Percentiles rank a stretch among this genome's conserved stretches.
Conservation (phyloP, 805 yeast genomes). For the Schwanniomyces polymorphus region DNA sequence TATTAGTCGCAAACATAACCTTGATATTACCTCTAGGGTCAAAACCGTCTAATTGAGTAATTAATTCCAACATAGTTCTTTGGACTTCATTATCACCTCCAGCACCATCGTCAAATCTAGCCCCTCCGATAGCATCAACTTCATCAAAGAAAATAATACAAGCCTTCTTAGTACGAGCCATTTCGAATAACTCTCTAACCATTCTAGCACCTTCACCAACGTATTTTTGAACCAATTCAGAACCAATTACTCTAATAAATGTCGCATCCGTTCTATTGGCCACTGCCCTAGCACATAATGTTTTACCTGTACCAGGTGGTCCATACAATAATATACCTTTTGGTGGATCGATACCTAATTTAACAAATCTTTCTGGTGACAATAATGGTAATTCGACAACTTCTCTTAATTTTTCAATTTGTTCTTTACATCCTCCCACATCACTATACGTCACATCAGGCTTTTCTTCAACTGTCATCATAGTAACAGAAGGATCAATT, state of each 20-base stretch:
- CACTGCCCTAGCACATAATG: slow-evolving; percentile 97
- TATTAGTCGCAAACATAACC: slow-evolving; percentile 98
- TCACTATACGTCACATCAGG: slow-evolving; percentile 99
- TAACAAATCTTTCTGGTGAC: slow-evolving; percentile 96
- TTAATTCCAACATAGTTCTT: slow-evolving; percentile 97
- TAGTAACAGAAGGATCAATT: slow-evolving; percentile 96
- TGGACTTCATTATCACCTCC: slow-evolving; percentile 99
- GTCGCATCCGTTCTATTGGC: slow-evolving; percentile 99
- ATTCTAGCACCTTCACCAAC: slow-evolving; percentile 99
- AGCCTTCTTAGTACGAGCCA: slow-evolving; percentile 98
- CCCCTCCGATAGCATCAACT: slow-evolving; percentile 99
- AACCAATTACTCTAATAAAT: slow-evolving; percentile 95
- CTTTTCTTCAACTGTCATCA: slow-evolving; percentile 99
- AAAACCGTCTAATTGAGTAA: slow-evolving; percentile 97
- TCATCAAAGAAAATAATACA: slow-evolving; percentile 98
- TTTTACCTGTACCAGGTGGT: slow-evolving; percentile 99
- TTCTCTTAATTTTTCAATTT: slow-evolving; percentile 92
- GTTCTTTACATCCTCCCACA: slow-evolving; percentile 98
- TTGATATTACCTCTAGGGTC: slow-evolving; percentile 98
- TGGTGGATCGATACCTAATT: slow-evolving; percentile 97
- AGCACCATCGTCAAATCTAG: slow-evolving; percentile 99
- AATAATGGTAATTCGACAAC: slow-evolving; percentile 92
- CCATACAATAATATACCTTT: slow-evolving; percentile 96
- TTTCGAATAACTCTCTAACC: slow-evolving; percentile 97
- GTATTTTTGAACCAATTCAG: slow-evolving; percentile 96